Base-by-base conservation (phyloP, 257 asterid genomes). In the Plectranthus barbatus region DNA sequence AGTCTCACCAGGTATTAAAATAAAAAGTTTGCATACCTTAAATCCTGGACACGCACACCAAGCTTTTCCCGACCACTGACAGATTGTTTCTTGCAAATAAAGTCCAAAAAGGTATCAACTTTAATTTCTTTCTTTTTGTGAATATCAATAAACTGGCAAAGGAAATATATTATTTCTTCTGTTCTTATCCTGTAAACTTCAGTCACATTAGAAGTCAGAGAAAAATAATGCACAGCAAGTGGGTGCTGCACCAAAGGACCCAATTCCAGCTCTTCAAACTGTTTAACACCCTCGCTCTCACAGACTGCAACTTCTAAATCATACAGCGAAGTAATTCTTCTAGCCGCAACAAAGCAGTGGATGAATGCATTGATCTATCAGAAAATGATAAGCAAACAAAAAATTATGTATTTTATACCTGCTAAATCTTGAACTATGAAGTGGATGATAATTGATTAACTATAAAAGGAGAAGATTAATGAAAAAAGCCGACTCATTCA, bases 201-300 rank as follows among this genome's bases (percentile, higher is more conserved):
- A 64, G 79, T 85, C 48, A 72, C 50, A 70, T 82, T 88, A 70
- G 84, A 69, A 75, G 76, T 68, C 73, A 82, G 68, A 33, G 83
- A 81, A 77, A 92, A 92, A 76, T 86, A 92, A 54, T 85, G 85
- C 66, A 74, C 69, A 51, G 76, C 88, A 66, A 86, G 85, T 4
- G 97, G 97, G 41, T 89, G 94, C 61, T 86, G 83, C 60, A 83
- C 70, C 81, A 92, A 76, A 65, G 97, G 96, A 51, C 99, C 99
- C 85, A 92, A 78, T 70, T 83, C 94, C 69, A 92, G 85, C 78
- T 89, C 95, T 62, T 86, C 96, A 77, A 89, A 92, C 58, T 20
- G 73, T 56, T 74, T 78, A 55, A 92, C 67, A 39, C 94, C 95
- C 80, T 92, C 97, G 13, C 71, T 86, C 81, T 89, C 71, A 73